phyloP scores from a whole-genome alignment of 495 filamentous ascomycete genomes.

The Penicillium turbatum region DNA sequence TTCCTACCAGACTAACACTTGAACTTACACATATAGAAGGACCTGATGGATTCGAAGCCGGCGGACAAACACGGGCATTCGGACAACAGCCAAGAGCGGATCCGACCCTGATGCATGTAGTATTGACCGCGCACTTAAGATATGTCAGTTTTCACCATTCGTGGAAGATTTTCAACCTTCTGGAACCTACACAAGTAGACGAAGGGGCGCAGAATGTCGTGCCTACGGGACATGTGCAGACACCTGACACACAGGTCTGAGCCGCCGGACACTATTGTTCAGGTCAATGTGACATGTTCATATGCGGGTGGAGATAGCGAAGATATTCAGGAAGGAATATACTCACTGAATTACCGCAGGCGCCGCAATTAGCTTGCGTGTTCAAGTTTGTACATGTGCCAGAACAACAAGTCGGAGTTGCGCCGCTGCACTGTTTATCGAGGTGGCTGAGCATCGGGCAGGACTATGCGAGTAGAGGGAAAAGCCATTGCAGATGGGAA shows the following conservation, averaged over 20 bases:
- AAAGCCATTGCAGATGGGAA: too few species aligned
- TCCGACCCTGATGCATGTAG: background rate
- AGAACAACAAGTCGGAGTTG: background rate
- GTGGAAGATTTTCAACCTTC: too few species aligned
- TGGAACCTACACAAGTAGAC: too few species aligned
- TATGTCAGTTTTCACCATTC: background rate
- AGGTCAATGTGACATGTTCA: too few species aligned
- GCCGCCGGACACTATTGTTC: background rate
- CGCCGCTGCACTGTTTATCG: too few species aligned
- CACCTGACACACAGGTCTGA: background rate
- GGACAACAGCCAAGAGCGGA: background rate
- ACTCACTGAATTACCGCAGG: background rate
- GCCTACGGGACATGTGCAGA: background rate
- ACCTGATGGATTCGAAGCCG: background rate
- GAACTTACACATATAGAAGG: background rate
- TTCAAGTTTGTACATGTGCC: constrained; percentile 6
- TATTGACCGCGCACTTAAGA: background rate
- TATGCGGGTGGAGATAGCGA: too few species aligned
- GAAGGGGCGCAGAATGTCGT: background rate
- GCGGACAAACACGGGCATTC: background rate
- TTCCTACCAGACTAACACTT: too few species aligned
- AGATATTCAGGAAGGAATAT: too few species aligned
- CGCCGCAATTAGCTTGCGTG: background rate
- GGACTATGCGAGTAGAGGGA: too few species aligned
- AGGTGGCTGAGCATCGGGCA: too few species aligned